Percentiles rank a stretch among this genome's conserved stretches.
Conservation (phyloP, 768 basidiomycete species). For the Clathrus columnatus region DNA sequence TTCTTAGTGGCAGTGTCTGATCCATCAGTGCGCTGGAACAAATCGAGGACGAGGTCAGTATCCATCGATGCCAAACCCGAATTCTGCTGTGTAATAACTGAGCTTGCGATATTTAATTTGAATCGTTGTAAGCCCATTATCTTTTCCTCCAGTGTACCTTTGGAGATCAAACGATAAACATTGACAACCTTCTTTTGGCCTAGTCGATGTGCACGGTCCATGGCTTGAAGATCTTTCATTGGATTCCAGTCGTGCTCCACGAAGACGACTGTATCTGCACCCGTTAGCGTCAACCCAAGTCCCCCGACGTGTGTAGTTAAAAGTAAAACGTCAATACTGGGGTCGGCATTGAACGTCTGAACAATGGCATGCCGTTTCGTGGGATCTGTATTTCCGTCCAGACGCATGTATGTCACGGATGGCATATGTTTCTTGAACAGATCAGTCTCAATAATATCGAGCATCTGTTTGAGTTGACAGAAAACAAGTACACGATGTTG, state of each 20-base stretch:
- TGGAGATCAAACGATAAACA: constrained; percentile 93
- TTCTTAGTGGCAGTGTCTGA: constrained; percentile 62
- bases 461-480: constrained; percentile 99
- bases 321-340: constrained; percentile 91
- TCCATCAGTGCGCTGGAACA: constrained; percentile 72
- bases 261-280: constrained; percentile 98
- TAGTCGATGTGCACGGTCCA: constrained; percentile 97
- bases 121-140: constrained; percentile 99
- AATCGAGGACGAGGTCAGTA: constrained; percentile 90
- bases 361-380: constrained; percentile 94
- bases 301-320: constrained; percentile 97
- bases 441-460: constrained; percentile 92
- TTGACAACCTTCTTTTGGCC: constrained; percentile 99
- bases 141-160: constrained; percentile 96
- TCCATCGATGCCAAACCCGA: constrained; percentile 92
- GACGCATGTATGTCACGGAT: constrained; percentile 94
- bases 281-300: constrained; percentile 89
- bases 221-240: constrained; percentile 98
- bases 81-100: constrained; percentile 96
- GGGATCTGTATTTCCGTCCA: constrained; percentile 88
- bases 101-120: constrained; percentile 96
- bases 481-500: constrained; percentile 99
- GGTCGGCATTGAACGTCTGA: constrained; percentile 96
- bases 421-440: constrained; percentile 91
- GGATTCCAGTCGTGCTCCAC: constrained; percentile 99